Evolutionary conservation across 192 early-diverging fungal species (phyloP), one percentile per base, ranked within the genome.

Genomic region (Rhizophagus clarus): DNA sequence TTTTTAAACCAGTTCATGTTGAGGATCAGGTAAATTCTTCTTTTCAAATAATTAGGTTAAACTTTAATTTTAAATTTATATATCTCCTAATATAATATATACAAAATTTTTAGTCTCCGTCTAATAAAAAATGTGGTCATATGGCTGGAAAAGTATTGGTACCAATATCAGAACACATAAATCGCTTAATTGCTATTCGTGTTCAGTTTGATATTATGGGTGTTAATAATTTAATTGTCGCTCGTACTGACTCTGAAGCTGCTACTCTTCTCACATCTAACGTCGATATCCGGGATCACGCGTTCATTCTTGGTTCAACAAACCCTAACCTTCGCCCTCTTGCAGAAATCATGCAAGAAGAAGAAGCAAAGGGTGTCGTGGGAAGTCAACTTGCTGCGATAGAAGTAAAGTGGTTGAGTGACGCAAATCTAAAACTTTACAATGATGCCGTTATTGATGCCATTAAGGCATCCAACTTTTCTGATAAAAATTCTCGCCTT

Each of bases 81-180:
- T 40, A 40, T 40, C 0, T 40, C 3, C 32, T 40, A 40, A 9
- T 40, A 40, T 40, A 24, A 32, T 8, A 45, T 40, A 28, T 40
- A 82, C 83, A 94, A 61, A 95, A 97, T 85, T 95, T 97, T 88
- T 96, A 97, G 85, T 93, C 94, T 47, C 92, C 97, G 29, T 94
- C 95, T 80, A 97, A 96, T 82, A 99, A 99, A 84, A 99, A 99
- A 91, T 99, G 97, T 84, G 97, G 97, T 24, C 97, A 99, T 87
- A 99, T 99, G 97, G 97, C 96, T 66, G 97, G 97, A 68, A 99
- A 99, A 85, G 97, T 99, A 37, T 86, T 99, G n/a, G 97, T 99
- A 7, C 97, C 97, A 26, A 95, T 98, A 51, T 93, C 93, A 4
- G 96, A 99, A 87, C 97, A 99, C 88, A 97, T 98, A 87, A 97